Evolutionary conservation across 1,284 basidiomycete species (phyloP), one percentile per base, ranked within the genome.

Genomic region (Sporisorium graminicola): DNA sequence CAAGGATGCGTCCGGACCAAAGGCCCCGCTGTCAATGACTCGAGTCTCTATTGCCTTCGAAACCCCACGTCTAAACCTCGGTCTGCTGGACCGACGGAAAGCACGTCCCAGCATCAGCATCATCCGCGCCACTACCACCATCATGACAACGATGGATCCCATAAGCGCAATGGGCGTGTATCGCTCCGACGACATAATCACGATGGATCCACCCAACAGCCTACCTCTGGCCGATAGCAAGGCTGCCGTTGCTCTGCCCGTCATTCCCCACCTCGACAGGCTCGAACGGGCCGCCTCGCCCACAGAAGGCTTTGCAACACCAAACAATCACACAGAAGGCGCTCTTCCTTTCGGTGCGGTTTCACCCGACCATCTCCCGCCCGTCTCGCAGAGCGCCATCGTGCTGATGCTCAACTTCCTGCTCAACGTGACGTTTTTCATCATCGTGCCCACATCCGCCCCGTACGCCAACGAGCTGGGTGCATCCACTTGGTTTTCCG

Each of bases 391-490:
- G 35, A 65, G 65, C 40, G 55, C 49, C 43, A 64, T 78, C 35
- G 65, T 74, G 18, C 52, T 78, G 16, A 20, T 53, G 14, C 65
- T 74, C 61, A 78, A 78, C 65, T 68, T 78, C 10, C 60, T 78
- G 13, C 65, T 78, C 57, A 78, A 78, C 68, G 55, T 74, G 47
- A 74, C 72, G 9, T 78, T 78, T 54, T 78, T 78, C 65, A 78
- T 78, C 76, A 78, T 78, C 57, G 76, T 78, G 1, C 76, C 76
- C 54, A 72, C 65, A 16, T 74, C 76, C 0, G 66, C 71, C 12
- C 58, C 59, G 0, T 74, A 74, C 46, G 72, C 76, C 49, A 72
- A 71, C 65, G 59, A 43, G 8, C 58, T 78, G 2, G 71, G 76
- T 10, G 76, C 76, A 1, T 71, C 76, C 3, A 78, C 76, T 0